Conservation (phyloP, 116 monocot genomes). For the Iris pallida region DNA sequence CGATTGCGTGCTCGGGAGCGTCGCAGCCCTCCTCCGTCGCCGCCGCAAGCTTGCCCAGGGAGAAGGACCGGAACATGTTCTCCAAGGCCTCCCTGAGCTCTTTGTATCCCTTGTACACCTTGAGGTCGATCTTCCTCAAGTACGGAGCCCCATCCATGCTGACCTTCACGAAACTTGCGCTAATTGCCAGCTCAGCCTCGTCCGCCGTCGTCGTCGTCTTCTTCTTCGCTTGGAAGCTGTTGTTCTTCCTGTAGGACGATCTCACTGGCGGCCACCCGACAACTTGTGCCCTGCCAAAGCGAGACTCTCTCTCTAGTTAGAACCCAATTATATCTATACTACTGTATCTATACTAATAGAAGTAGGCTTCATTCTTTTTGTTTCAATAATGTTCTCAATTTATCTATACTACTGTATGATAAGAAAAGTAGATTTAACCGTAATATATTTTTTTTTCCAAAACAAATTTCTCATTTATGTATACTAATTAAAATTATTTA, state of each 20-base stretch:
- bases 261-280: slow-evolving; percentile 24
- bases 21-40: no score
- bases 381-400: no score
- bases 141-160: slow-evolving; percentile 19
- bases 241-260: slow-evolving; percentile 2
- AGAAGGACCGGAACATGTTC: slow-evolving; percentile 14
- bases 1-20: no score
- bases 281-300: slow-evolving; percentile 13
- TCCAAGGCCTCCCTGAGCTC: slow-evolving; percentile 11
- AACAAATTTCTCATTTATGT: no score
- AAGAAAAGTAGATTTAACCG: no score
- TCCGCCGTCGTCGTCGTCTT: slow-evolving; percentile 3
- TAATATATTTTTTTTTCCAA: no score
- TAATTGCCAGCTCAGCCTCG: neutral
- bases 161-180: slow-evolving; percentile 9
- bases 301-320: no score
- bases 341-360: no score
- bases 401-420: no score
- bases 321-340: no score
- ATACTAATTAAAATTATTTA: no score
- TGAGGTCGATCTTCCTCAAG: slow-evolving; percentile 17
- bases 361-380: no score
- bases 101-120: slow-evolving; percentile 9
- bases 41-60: neutral
- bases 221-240: neutral